Base-by-base conservation (phyloP, 31 red algal species). In the Odonthalia washingtoniensis region DNA sequence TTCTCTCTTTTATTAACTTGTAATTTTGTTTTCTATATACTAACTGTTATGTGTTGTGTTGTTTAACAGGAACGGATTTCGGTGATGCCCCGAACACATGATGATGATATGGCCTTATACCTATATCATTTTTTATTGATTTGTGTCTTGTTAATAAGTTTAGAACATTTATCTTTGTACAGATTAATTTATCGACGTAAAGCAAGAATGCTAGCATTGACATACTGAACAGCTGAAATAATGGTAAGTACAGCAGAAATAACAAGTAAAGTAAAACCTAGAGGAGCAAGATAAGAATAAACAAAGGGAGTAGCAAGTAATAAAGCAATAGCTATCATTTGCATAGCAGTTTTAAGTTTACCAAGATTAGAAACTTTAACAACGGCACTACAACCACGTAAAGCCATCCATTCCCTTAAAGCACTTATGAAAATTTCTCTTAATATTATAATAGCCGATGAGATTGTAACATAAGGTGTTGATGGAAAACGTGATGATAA, bases 381-480 rank as follows among this genome's bases (percentile, higher is more conserved):
- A 37, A 75, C 76, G 33, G 69, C 89, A 74, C 76, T 84, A 39
- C 74, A 77, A 16, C 92, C 89, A 28, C 46, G 64, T 0, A 40
- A 40, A 5, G 97, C 94, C 94, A 96, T 97, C 95, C 94, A 99
- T 81, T 99, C 97, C 17, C 97, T 67, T 18, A 96, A 84, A 40
- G 97, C 97, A 52, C 83, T 86, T 32, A 99, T 81, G n/a, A 91
- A 92, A 65, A 99, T 88, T 80, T 99, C 97, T n/a, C 97, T 76
- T n/a, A 46, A 72, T 12, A 98, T 36, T 67, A 97, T 91, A 26
- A 89, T 64, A 1, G 74, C 66, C 42, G 91, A 65, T 5, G 86
- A 75, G 24, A 86, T 30, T 4, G 80, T 45, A 40, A 99, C 68
- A n/a, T n/a, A n/a, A 17, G 67, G 32, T 30, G 78, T 61, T 31